A percentile compares a stretch with the other conserved stretches of the same genome.
These are phyloP conservation scores for Coprinellus aureogranulatus DNA, from an alignment of 768 basidiomycete species.

Conservation along the genomic window DNA sequence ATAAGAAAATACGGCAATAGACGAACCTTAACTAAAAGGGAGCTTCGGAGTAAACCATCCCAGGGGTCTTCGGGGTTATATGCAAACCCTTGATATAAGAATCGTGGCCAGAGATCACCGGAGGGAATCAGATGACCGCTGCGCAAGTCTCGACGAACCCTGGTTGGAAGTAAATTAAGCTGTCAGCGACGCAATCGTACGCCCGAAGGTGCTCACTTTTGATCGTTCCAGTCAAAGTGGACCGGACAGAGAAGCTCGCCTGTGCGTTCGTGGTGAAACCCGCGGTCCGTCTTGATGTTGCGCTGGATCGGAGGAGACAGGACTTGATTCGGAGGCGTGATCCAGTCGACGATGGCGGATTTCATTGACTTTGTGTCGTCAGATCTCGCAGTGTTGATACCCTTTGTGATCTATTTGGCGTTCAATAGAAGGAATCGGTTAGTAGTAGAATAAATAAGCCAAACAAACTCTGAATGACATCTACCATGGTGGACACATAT, in stretches of 20 bases:
- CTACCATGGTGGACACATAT: slow-evolving; percentile 17
- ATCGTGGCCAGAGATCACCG: slow-evolving; percentile 24
- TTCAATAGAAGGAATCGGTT: no score
- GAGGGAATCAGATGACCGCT: slow-evolving; percentile 11
- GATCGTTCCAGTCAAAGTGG: slow-evolving; percentile 9
- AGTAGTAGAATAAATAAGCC: no score
- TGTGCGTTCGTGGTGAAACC: slow-evolving; percentile 12
- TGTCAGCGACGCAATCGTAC: no score
- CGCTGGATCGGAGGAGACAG: slow-evolving; percentile 9
- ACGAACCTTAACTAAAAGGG: slow-evolving; percentile 18
- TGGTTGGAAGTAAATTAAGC: no score
- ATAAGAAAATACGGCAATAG: no score
- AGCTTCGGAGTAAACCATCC: slow-evolving; percentile 22
- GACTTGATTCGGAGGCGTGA: slow-evolving; percentile 16
- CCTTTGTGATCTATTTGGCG: slow-evolving; percentile 27
- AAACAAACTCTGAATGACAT: no score
- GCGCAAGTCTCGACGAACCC: slow-evolving; percentile 7
- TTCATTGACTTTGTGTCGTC: slow-evolving; percentile 19
- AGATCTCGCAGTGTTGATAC: slow-evolving; percentile 15
- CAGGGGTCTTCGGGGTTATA: slow-evolving; percentile 24
- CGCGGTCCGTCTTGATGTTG: slow-evolving; percentile 9
- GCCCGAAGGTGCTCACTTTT: no score
- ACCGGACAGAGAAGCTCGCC: slow-evolving; percentile 16
- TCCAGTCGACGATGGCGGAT: slow-evolving; percentile 22
- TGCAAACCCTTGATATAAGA: slow-evolving; percentile 16